Conservation (phyloP, 495 filamentous ascomycete species). For the Tuber microsphaerosporum region DNA sequence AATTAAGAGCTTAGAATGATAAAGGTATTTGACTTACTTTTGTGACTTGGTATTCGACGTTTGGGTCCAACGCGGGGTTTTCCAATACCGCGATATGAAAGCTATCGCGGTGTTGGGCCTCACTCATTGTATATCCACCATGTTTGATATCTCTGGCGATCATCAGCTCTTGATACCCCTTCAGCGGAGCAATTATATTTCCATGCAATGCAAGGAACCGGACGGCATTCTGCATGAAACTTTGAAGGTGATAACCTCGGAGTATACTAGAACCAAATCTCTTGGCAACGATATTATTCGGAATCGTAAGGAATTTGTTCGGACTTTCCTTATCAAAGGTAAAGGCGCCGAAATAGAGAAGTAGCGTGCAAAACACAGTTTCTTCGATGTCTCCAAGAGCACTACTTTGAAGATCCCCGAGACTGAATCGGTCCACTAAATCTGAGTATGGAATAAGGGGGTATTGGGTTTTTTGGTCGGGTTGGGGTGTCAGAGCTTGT, state of each 20-base stretch:
- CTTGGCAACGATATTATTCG: background rate
- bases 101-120: conserved; percentile 1
- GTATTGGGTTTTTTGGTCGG: background rate
- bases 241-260: background rate
- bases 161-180: background rate
- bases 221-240: background rate
- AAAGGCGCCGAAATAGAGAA: conserved; percentile 4
- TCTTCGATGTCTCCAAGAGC: background rate
- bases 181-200: background rate
- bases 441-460: background rate
- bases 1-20: background rate
- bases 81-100: conserved; percentile 6
- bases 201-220: background rate
- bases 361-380: background rate
- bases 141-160: background rate
- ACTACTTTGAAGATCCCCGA: background rate
- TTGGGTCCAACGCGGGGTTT: background rate
- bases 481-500: conserved; percentile 2
- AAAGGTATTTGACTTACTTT: background rate
- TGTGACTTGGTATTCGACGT: background rate
- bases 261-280: background rate
- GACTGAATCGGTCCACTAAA: background rate
- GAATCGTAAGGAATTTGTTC: background rate
- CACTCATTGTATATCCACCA: background rate
- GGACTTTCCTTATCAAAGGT: background rate